phyloP scores from a whole-genome alignment of 2,329 filamentous ascomycete species.

The Celoporthe dispersa region DNA sequence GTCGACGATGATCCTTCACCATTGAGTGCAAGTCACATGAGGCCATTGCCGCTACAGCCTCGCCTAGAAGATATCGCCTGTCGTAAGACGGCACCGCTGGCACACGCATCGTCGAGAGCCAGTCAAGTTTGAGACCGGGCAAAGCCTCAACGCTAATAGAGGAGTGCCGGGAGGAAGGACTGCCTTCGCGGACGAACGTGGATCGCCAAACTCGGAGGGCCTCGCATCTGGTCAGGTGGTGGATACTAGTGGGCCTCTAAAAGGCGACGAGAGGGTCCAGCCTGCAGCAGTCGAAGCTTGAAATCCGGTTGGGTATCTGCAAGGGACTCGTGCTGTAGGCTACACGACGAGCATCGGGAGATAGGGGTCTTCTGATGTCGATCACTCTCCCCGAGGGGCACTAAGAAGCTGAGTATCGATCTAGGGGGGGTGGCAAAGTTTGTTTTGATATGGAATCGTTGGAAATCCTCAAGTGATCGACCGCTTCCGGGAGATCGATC shows the following conservation, averaged over 20 bases:
- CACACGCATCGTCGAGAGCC: neutral
- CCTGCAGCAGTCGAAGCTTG: neutral
- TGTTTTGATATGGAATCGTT: neutral
- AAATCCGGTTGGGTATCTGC: neutral
- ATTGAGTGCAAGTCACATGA: neutral
- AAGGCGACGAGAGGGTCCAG: neutral
- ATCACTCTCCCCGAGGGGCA: neutral
- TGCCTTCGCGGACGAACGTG: neutral
- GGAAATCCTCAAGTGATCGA: neutral
- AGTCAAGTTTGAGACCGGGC: neutral
- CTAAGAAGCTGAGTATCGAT: neutral
- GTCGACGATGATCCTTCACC: neutral
- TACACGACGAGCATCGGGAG: neutral
- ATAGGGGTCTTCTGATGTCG: neutral
- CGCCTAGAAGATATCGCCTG: neutral
- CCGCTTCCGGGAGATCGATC: neutral
- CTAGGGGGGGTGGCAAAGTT: neutral
- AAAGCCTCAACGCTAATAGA: neutral
- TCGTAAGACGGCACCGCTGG: neutral
- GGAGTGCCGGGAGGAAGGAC: neutral
- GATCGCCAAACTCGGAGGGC: neutral
- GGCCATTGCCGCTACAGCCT: neutral
- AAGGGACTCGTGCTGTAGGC: neutral
- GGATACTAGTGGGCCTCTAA: neutral
- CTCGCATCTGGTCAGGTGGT: neutral